Evolutionary conservation across 768 basidiomycete genomes (phyloP).

Genomic region (Tylopilus sp.): DNA sequence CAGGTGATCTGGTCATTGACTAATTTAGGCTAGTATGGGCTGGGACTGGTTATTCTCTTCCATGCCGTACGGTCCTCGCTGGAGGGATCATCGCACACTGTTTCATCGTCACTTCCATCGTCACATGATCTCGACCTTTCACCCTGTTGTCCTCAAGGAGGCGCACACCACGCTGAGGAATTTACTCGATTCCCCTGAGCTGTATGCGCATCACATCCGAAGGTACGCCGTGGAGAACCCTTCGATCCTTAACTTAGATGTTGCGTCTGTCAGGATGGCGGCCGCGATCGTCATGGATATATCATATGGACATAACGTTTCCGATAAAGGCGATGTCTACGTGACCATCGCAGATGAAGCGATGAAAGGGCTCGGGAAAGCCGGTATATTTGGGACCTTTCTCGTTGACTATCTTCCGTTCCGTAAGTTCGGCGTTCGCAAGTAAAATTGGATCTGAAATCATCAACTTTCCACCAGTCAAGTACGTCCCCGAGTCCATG

Average conservation of each 20-base stretch:
- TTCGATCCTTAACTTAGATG: neutral
- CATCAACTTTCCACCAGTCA: conserved; percentile 30
- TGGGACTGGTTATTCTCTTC: conserved; percentile 46
- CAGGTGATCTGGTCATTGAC: neutral
- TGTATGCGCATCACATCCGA: conserved; percentile 37
- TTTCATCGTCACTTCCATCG: conserved; percentile 39
- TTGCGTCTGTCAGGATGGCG: conserved; percentile 28
- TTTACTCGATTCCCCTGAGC: conserved; percentile 35
- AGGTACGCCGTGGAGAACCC: conserved; percentile 20
- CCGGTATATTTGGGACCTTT: conserved; percentile 43
- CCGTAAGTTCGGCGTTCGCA: conserved; percentile 20
- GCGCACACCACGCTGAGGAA: conserved; percentile 37
- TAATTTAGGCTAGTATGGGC: conserved; percentile 36
- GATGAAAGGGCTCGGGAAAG: conserved; percentile 33
- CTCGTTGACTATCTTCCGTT: conserved; percentile 38
- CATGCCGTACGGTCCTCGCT: conserved; percentile 36
- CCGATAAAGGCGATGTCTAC: conserved; percentile 38
- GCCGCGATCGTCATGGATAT: conserved; percentile 41
- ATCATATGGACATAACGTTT: conserved; percentile 39
- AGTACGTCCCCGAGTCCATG: conserved; percentile 47
- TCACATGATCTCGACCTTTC: conserved; percentile 23
- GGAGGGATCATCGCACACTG: conserved; percentile 36
- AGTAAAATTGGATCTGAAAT: neutral
- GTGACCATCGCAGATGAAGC: conserved; percentile 40
- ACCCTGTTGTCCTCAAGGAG: conserved; percentile 31